phyloP scores from a whole-genome alignment of 805 yeast genomes.

The Suhomyces kilbournensis region DNA sequence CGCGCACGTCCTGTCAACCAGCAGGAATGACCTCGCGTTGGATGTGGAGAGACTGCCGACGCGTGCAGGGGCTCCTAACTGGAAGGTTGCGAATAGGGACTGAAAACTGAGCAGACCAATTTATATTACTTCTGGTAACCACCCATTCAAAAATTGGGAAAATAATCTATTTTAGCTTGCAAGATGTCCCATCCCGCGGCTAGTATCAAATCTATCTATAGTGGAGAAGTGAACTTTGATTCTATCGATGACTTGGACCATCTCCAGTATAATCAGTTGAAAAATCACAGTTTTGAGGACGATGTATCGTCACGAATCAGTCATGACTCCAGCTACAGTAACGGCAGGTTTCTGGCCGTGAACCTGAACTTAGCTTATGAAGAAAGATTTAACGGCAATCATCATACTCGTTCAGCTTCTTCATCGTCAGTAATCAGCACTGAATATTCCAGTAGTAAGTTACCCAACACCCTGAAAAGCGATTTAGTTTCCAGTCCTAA shows the following conservation, averaged over 20 bases:
- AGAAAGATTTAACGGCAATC: background rate
- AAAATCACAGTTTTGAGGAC: slow-evolving; percentile 9
- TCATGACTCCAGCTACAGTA: slow-evolving; percentile 16
- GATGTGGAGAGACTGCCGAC: background rate
- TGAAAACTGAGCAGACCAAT: background rate
- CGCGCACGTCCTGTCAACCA: background rate
- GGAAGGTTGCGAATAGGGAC: background rate
- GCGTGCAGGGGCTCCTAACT: background rate
- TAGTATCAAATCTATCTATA: slow-evolving; percentile 36
- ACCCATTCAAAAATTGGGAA: background rate
- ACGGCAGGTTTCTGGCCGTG: background rate
- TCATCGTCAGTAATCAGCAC: background rate
- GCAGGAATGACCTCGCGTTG: background rate
- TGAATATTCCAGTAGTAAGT: background rate
- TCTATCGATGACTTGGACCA: slow-evolving; percentile 23
- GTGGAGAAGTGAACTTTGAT: slow-evolving; percentile 31
- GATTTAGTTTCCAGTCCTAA: background rate
- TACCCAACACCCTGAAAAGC: background rate
- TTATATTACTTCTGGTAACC: background rate
- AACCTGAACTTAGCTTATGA: background rate
- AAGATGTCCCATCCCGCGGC: slow-evolving; percentile 45
- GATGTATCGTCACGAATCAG: slow-evolving; percentile 14
- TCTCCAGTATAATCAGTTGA: slow-evolving; percentile 9
- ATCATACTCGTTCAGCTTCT: background rate
- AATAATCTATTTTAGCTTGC: background rate